Conservation (phyloP, 179 eudicot species). For the Actinidia polygama region DNA sequence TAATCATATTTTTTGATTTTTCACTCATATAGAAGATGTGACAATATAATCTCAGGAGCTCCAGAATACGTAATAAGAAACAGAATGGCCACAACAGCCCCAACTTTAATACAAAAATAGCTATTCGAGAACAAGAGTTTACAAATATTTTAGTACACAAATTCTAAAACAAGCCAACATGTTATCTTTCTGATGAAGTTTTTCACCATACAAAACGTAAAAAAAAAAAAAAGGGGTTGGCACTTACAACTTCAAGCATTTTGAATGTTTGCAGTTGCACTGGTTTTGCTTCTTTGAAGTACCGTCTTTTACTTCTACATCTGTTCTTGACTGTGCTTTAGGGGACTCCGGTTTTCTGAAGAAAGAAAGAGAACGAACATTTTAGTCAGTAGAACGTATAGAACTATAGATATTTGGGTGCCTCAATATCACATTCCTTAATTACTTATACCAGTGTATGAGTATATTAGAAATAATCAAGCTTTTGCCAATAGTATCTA, state of each 20-base stretch:
- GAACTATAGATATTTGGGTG: no score
- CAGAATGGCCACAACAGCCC: background rate
- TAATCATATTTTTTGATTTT: background rate
- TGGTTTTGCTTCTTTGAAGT: slow-evolving; percentile 95
- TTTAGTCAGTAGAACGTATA: background rate
- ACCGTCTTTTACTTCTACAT: slow-evolving; percentile 68
- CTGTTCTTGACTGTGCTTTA: slow-evolving; percentile 53
- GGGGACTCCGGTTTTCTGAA: slow-evolving; percentile 86
- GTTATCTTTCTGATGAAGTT: background rate
- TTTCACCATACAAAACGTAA: slow-evolving; percentile 10
- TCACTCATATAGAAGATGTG: background rate
- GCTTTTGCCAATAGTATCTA: background rate
- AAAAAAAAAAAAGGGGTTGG: slow-evolving; percentile 8
- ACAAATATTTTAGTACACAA: background rate
- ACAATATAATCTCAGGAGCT: background rate
- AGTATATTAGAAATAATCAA: background rate
- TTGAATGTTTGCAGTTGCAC: slow-evolving; percentile 95
- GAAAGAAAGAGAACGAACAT: slow-evolving; percentile 15
- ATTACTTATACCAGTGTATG: background rate
- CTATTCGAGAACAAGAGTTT: background rate
- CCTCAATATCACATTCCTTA: background rate
- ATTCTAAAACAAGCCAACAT: background rate
- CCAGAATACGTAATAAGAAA: background rate
- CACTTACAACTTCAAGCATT: slow-evolving; percentile 89
- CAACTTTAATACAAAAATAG: background rate